These are phyloP conservation scores for Podila epigama DNA, from an alignment of 192 early-diverging fungal species.

Conservation along the genomic window DNA sequence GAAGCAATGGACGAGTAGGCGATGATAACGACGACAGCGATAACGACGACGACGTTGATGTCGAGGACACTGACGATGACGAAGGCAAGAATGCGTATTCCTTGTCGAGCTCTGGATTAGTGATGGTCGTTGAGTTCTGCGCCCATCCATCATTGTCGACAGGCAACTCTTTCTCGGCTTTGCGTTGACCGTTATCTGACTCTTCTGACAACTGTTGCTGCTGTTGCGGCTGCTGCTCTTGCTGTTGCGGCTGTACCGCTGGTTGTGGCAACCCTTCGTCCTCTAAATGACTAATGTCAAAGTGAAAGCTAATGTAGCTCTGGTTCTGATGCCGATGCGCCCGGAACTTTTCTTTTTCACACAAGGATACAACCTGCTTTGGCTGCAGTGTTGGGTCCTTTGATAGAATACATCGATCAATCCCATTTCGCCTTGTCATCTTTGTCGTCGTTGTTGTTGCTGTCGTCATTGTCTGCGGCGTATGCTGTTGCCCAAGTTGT, in stretches of 20 bases:
- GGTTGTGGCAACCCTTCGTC: background rate
- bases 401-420: too few relatives aligned
- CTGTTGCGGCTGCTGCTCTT: background rate
- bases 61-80: too few relatives aligned
- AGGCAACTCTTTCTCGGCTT: background rate
- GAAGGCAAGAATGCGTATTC: too few relatives aligned
- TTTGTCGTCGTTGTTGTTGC: too few relatives aligned
- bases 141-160: background rate
- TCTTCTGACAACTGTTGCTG: background rate
- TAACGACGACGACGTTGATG: too few relatives aligned
- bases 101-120: background rate
- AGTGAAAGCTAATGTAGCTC: slow-evolving; percentile 11
- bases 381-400: background rate
- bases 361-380: background rate
- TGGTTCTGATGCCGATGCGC: background rate
- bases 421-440: too few relatives aligned
- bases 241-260: background rate
- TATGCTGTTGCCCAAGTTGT: too few relatives aligned
- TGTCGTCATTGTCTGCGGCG: too few relatives aligned
- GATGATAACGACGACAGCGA: background rate
- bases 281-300: slow-evolving; percentile 6
- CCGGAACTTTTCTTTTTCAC: background rate
- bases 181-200: background rate
- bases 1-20: background rate
- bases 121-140: too few relatives aligned